These are phyloP conservation scores for Pyrenopolyporus hunteri DNA, from an alignment of 495 filamentous ascomycete species.

Conservation along the genomic window DNA sequence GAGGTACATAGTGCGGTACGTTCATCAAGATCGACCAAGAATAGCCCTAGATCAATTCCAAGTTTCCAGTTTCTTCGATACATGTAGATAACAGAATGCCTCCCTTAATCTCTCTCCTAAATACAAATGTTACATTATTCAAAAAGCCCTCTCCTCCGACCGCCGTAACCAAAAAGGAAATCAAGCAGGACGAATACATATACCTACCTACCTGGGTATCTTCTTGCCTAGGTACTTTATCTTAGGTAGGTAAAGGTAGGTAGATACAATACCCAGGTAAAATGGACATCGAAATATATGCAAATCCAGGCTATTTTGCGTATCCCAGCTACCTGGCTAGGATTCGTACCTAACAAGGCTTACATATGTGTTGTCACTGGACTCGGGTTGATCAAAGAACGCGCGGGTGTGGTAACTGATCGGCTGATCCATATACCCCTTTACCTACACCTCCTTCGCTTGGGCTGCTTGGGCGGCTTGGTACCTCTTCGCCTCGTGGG, in stretches of 20 bases:
- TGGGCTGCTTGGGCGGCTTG: too few relatives aligned
- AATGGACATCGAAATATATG: too few relatives aligned
- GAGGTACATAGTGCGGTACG: neutral
- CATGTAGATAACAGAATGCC: too few relatives aligned
- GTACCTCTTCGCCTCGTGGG: slow-evolving; percentile 18
- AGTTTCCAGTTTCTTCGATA: slow-evolving; percentile 20
- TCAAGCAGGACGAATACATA: too few relatives aligned
- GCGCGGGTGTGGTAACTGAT: slow-evolving; percentile 12
- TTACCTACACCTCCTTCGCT: too few relatives aligned
- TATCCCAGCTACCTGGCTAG: slow-evolving; percentile 9
- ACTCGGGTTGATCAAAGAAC: slow-evolving; percentile 21
- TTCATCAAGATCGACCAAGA: neutral
- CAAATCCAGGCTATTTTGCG: slow-evolving; percentile 3
- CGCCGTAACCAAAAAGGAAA: slow-evolving; percentile 2
- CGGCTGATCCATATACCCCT: slow-evolving; percentile 32
- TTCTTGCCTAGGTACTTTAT: too few relatives aligned
- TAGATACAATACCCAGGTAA: too few relatives aligned
- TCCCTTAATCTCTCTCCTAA: too few relatives aligned
- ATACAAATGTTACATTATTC: neutral
- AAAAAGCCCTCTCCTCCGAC: neutral
- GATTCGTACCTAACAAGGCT: neutral
- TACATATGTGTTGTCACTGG: slow-evolving; percentile 22
- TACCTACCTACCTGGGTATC: too few relatives aligned
- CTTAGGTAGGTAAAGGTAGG: too few relatives aligned
- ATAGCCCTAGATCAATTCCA: neutral